phyloP scores from a whole-genome alignment of 805 yeast genomes.

The Metschnikowia bowlesiae region DNA sequence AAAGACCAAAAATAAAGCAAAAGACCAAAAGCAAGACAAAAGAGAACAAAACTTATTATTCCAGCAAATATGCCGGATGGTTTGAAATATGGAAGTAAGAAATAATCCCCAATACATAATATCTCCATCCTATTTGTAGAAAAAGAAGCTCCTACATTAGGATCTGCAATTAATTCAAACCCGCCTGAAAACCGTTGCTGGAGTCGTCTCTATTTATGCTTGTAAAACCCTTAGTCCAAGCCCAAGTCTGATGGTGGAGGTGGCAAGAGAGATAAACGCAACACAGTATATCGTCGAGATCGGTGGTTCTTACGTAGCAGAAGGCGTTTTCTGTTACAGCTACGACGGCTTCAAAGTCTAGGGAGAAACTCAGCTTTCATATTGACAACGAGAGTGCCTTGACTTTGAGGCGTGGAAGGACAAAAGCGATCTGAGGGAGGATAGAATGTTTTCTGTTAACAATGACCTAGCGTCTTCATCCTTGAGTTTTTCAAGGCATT shows the following conservation, averaged over 20 bases:
- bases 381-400: constrained; percentile 81
- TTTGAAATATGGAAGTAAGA: too few species aligned
- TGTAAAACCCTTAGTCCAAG: constrained; percentile 45
- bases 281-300: constrained; percentile 73
- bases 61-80: too few species aligned
- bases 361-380: constrained; percentile 83
- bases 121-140: too few species aligned
- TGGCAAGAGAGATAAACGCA: constrained; percentile 74
- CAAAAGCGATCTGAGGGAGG: constrained; percentile 22
- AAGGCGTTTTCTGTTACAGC: constrained; percentile 55
- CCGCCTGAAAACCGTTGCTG: constrained; percentile 91
- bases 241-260: constrained; percentile 53
- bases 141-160: too few species aligned
- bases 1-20: too few species aligned
- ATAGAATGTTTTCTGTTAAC: background rate
- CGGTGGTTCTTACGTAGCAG: constrained; percentile 72
- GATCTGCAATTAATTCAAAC: constrained; percentile 80
- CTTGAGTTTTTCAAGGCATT: too few species aligned
- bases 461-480: too few species aligned
- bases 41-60: too few species aligned
- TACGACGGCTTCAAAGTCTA: constrained; percentile 50
- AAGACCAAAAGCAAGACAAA: too few species aligned
- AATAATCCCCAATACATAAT: too few species aligned
- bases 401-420: constrained; percentile 76
- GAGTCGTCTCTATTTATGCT: constrained; percentile 76